Base-by-base conservation (phyloP, 2,329 filamentous ascomycete species). In the Aspergillus cejpii region DNA sequence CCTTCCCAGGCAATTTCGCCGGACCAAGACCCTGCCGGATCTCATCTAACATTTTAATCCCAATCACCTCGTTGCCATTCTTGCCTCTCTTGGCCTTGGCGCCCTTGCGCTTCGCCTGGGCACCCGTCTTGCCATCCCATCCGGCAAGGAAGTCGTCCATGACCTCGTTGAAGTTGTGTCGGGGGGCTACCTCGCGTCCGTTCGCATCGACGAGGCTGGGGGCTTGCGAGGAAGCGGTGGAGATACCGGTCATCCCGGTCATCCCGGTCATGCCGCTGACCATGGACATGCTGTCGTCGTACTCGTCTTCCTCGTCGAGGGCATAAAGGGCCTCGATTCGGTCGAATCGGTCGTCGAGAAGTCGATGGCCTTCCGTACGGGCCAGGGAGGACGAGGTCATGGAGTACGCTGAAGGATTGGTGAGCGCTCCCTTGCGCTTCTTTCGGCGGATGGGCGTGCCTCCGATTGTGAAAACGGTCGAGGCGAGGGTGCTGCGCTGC, bases 381-480 rank as follows among this genome's bases (percentile, higher is more conserved):
- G 87, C 83, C 14, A 95, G 74, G 0, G 88, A 85, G 0, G 89
- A 94, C 1, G 87, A 94, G 0, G 86, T 89, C 90, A 95, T 95
- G 41, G 86, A 92, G 69, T 92, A 94, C 47, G 79, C 82, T 1
- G 89, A 92, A 0, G 86, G 84, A 53, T 85, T 87, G 3, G 91
- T 97, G 65, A 94, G 71, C 2, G 92, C 91, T 37, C 90, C 91
- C 74, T 95, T 97, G 62, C 91, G 82, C 79, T 95, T 96, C 82
- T 97, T 97, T 50, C 78, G 79, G 41, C 87, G 81, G 26, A 74
- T 61, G 1, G 70, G 70, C 4, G 71, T 73, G 10, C 88, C 88
- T 27, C 86, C 87, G 50, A 83, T 85, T 51, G 67, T 72, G 64
- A 66, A 74, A 23, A 67, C 55, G 6, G 71, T 71, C 3, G 68